Conservation (phyloP, 139 green algal genomes). For the Eudorina sp. region DNA sequence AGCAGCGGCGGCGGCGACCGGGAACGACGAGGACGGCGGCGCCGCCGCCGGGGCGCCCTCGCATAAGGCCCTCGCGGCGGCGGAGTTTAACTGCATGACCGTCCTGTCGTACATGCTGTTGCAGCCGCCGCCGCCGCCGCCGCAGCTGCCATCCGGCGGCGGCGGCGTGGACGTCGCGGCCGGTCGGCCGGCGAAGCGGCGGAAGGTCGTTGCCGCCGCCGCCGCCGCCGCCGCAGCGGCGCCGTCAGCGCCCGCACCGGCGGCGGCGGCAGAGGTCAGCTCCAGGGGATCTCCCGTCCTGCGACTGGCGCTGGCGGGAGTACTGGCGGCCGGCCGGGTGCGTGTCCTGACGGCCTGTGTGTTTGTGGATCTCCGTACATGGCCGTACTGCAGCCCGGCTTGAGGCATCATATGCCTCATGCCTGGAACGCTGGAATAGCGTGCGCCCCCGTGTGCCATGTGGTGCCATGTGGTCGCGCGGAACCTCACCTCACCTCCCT, state of each 20-base stretch:
- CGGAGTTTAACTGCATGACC: slow-evolving; percentile 48
- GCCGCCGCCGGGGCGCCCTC: neutral
- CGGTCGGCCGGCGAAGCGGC: slow-evolving; percentile 13
- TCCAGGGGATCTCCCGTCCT: neutral
- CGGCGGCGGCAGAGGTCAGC: neutral
- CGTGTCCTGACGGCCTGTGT: neutral
- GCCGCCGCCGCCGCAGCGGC: neutral
- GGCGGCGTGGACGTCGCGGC: neutral
- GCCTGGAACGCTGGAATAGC: too few relatives aligned
- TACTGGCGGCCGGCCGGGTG: neutral
- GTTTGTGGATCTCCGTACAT: neutral
- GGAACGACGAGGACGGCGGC: neutral
- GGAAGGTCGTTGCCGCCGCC: neutral
- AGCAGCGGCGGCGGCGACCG: neutral
- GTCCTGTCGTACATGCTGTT: slow-evolving; percentile 41
- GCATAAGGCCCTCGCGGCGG: neutral
- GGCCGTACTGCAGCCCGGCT: too few relatives aligned
- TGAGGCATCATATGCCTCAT: too few relatives aligned
- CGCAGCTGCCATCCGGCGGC: too few relatives aligned
- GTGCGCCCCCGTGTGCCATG: too few relatives aligned
- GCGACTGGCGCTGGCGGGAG: neutral
- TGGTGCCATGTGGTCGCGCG: too few relatives aligned
- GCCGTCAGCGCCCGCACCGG: neutral
- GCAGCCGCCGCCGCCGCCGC: neutral
- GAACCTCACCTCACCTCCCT: too few relatives aligned